A percentile compares a stretch with the other conserved stretches of the same genome.
Conservation (phyloP, 2,329 filamentous ascomycete genomes). For the Neopestalotiopsis rosae region DNA sequence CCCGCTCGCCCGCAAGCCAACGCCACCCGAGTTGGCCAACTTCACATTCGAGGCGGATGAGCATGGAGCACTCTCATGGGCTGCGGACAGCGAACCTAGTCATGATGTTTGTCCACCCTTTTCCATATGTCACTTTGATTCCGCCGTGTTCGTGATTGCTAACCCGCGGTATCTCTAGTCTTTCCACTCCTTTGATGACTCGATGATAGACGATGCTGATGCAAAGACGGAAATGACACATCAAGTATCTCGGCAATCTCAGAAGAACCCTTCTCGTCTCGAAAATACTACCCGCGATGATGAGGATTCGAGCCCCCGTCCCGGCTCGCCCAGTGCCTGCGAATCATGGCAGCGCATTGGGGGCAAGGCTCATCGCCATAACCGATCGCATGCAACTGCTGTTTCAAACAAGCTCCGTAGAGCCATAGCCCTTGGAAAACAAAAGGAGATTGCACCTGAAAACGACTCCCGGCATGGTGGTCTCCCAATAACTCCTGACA, state of each 20-base stretch:
- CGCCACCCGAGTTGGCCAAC: conserved; percentile 77
- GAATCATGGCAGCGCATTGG: conserved; percentile 35
- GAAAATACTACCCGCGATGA: conserved; percentile 37
- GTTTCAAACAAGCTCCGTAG: conserved; percentile 47
- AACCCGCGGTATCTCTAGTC: conserved; percentile 22
- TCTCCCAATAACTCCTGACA: conserved; percentile 63
- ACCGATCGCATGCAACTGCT: conserved; percentile 34
- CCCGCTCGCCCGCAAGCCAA: conserved; percentile 82
- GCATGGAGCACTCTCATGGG: conserved; percentile 54
- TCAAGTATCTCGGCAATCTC: conserved; percentile 31
- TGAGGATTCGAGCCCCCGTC: conserved; percentile 37
- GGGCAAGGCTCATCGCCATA: conserved; percentile 16
- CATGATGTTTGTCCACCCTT: conserved; percentile 28
- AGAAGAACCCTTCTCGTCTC: conserved; percentile 26
- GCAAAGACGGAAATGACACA: conserved; percentile 38
- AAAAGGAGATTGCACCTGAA: conserved; percentile 30
- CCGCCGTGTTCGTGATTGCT: conserved; percentile 22
- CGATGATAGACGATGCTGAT: conserved; percentile 32
- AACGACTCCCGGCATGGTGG: conserved; percentile 26
- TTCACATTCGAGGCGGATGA: conserved; percentile 75
- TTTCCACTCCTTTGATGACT: conserved; percentile 30
- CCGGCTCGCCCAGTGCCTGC: conserved; percentile 39
- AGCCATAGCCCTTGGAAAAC: conserved; percentile 37
- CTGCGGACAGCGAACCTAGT: conserved; percentile 32
- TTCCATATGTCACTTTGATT: conserved; percentile 3